Base-by-base conservation (phyloP, 768 basidiomycete species). In the Lactarius indigo region DNA sequence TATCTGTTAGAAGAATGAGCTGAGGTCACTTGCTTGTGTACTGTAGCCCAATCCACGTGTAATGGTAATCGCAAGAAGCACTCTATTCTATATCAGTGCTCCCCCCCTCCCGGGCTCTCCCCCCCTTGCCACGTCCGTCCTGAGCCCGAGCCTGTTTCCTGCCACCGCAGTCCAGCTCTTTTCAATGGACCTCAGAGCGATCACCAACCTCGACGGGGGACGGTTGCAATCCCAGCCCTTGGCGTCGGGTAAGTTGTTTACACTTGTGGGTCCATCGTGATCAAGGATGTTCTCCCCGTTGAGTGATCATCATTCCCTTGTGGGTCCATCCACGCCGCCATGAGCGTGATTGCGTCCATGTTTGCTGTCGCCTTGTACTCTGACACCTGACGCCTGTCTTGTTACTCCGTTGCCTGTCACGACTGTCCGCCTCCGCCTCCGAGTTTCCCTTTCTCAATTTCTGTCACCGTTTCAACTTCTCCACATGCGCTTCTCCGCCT, bases 1-100 rank as follows among this genome's bases (percentile, higher is more conserved):
- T 76, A 81, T 58, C 72, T 92, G 30, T 78, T 91, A 62, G 76
- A 72, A 17, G 77, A 76, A 30, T 81, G 69, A 31, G 31, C 31
- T 31, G 31, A 78, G 47, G 57, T 13, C 47, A 50, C 23, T 50
- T 50, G 10, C 23, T 23, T 5, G 47, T 50, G 47, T 50, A 50
- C 47, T 50, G 23, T 57, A 50, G 26, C 31, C 30, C 31, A 30
- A 28, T 56, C 31, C 30, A 30, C 31, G 55, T 56, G 55, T 30
- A 33, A 30, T 28, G 8, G 20, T 56, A 50, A 50, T 50, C 47
- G 47, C 47, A 50, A 18, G 41, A 42, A 50, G 47, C 23, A 56
- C n/a, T 56, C 55, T 56, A 33, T 39, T 39, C 18, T 30, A 56
- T 56, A 31, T 18, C 30, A 31, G 55, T 56, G 30, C 15, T 13